A percentile compares a stretch with the other conserved stretches of the same genome.
phyloP scores from a whole-genome alignment of 352 stramenopile species.

The Pythium sukuiense region DNA sequence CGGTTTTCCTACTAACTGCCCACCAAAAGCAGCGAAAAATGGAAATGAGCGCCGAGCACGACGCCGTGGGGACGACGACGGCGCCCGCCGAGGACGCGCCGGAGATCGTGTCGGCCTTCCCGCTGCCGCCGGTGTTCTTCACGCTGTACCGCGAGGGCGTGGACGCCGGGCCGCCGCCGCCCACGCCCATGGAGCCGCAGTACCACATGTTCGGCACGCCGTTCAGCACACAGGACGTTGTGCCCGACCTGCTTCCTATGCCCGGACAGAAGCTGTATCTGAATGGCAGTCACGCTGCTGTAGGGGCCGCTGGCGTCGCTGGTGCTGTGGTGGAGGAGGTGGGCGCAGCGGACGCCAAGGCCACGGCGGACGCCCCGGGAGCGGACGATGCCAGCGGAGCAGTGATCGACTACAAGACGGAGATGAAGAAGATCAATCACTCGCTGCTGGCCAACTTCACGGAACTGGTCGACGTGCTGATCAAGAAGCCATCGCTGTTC shows the following conservation, averaged over 20 bases:
- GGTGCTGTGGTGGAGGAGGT: background rate
- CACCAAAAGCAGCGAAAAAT: background rate
- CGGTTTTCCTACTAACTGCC: background rate
- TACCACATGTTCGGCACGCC: conserved; percentile 88
- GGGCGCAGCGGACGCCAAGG: conserved; percentile 12
- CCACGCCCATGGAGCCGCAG: conserved; percentile 69
- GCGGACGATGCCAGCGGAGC: conserved; percentile 7
- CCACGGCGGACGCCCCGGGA: background rate
- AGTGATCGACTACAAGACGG: conserved; percentile 61
- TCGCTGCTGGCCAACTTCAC: conserved; percentile 86
- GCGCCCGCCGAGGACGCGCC: conserved; percentile 43
- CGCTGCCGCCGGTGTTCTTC: conserved; percentile 79
- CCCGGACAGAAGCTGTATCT: conserved; percentile 67
- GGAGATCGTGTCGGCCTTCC: conserved; percentile 87
- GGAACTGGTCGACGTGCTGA: conserved; percentile 81
- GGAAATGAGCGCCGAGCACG: conserved; percentile 15
- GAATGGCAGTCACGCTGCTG: background rate
- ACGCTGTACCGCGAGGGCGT: conserved; percentile 60
- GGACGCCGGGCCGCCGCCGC: conserved; percentile 51
- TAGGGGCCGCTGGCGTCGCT: background rate
- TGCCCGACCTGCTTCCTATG: conserved; percentile 69
- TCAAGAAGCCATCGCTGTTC: conserved; percentile 76
- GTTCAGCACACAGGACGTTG: conserved; percentile 79
- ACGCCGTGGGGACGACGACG: conserved; percentile 6
- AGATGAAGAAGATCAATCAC: conserved; percentile 87